Conservation (phyloP, 176 grass and related monocot species). For the Pontederia paniculata region DNA sequence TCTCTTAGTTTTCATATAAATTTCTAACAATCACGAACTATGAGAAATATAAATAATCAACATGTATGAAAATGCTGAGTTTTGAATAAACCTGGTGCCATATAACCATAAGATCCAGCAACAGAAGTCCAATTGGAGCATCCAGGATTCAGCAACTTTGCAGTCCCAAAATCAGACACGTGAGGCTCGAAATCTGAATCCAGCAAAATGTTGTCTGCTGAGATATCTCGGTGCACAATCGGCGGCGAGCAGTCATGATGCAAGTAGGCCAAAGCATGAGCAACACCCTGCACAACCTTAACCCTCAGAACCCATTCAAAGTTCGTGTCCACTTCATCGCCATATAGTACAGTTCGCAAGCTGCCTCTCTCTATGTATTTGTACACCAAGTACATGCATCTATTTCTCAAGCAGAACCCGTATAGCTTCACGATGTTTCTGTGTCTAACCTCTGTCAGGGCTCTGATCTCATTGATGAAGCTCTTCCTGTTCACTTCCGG, state of each 20-base stretch:
- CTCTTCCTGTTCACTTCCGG: constrained; percentile 29
- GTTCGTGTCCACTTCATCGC: background rate
- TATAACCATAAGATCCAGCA: constrained; percentile 16
- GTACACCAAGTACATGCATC: constrained; percentile 9
- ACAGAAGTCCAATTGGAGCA: constrained; percentile 10
- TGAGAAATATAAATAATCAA: background rate
- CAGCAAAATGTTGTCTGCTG: constrained; percentile 11
- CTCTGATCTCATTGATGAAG: constrained; percentile 13
- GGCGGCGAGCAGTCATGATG: background rate
- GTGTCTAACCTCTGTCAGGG: constrained; percentile 8
- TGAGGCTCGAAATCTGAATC: constrained; percentile 8
- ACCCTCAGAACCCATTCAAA: constrained; percentile 7
- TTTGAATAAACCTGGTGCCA: constrained; percentile 3
- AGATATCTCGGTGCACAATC: constrained; percentile 7
- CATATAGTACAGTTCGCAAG: background rate
- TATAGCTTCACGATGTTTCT: constrained; percentile 17
- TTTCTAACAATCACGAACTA: background rate
- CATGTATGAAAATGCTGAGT: too few relatives aligned
- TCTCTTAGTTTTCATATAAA: too few relatives aligned
- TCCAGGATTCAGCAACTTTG: background rate
- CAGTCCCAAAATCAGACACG: constrained; percentile 15
- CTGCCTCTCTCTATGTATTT: constrained; percentile 18
- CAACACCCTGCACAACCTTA: constrained; percentile 7
- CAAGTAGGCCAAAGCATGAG: constrained; percentile 11
- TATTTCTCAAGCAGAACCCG: background rate